Evolutionary conservation across 257 asterid species (phyloP).

Genomic region (Striga asiatica): DNA sequence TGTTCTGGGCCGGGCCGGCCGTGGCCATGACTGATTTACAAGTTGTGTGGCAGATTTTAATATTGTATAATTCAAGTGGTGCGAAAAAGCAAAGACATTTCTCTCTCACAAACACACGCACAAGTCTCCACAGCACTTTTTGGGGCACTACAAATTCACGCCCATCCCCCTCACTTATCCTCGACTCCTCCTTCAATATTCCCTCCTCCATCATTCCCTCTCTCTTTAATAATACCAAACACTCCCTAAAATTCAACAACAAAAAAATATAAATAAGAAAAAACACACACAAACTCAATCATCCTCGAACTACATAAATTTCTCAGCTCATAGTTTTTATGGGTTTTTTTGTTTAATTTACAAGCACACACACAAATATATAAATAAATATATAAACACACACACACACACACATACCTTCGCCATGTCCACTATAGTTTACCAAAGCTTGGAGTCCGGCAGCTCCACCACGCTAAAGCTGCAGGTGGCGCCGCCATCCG

Average conservation of each 20-base stretch:
- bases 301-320: not conserved
- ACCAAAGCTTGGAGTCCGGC: slow-evolving; percentile 38
- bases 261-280: not conserved
- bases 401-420: not conserved
- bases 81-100: slow-evolving; percentile 17
- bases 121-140: slow-evolving; percentile 30
- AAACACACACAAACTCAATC: not conserved
- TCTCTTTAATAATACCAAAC: too few species aligned
- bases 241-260: not conserved
- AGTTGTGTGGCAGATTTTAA: not conserved
- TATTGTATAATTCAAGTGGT: slow-evolving; percentile 46
- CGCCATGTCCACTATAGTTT: slow-evolving; percentile 50
- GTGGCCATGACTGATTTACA: too few species aligned
- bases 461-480: slow-evolving; percentile 31
- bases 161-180: slow-evolving; percentile 45
- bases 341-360: too few species aligned
- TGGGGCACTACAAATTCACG: slow-evolving; percentile 61
- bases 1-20: too few species aligned
- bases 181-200: slow-evolving; percentile 44
- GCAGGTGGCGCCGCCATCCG: slow-evolving; percentile 23
- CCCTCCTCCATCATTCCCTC: slow-evolving; percentile 16
- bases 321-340: too few species aligned
- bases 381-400: not conserved
- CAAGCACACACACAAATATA: not conserved
- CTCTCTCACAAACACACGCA: not conserved